A percentile compares a stretch with the other conserved stretches of the same genome.
Conservation (phyloP, 2,329 filamentous ascomycete species). For the Colletotrichum chrysophilum region DNA sequence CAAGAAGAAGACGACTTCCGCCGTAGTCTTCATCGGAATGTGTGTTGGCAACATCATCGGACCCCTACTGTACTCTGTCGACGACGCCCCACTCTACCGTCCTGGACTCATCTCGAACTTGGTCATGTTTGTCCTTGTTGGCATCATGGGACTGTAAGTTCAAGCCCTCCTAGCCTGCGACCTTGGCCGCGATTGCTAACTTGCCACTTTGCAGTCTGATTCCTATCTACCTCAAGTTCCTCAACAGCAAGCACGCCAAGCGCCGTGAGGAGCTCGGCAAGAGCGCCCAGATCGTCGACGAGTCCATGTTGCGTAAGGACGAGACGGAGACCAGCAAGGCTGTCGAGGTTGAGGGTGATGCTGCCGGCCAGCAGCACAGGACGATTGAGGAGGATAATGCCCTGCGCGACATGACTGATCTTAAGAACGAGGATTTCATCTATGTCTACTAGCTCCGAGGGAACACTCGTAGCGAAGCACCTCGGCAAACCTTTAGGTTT, state of each 20-base stretch:
- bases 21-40: conserved; percentile 68
- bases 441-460: conserved; percentile 47
- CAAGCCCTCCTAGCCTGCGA: rapidly evolving
- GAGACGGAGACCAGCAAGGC: conserved; percentile 18
- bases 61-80: conserved; percentile 67
- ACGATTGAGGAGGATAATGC: conserved; percentile 46
- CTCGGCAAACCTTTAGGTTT: too few relatives aligned
- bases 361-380: conserved; percentile 8
- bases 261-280: conserved; percentile 64
- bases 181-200: neutral
- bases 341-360: conserved; percentile 28
- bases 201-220: conserved; percentile 27
- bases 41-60: conserved; percentile 72
- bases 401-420: conserved; percentile 57
- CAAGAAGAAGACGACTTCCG: conserved; percentile 71
- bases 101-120: conserved; percentile 66
- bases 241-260: conserved; percentile 61
- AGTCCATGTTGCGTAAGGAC: conserved; percentile 19
- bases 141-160: conserved; percentile 42
- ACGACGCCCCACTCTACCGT: conserved; percentile 60
- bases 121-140: conserved; percentile 64
- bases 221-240: conserved; percentile 51
- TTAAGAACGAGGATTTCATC: conserved; percentile 66
- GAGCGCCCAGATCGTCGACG: conserved; percentile 15
- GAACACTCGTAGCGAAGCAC: too few relatives aligned